These are phyloP conservation scores for Parathielavia hyrcaniae DNA, from an alignment of 495 filamentous ascomycete genomes.

Conservation along the genomic window DNA sequence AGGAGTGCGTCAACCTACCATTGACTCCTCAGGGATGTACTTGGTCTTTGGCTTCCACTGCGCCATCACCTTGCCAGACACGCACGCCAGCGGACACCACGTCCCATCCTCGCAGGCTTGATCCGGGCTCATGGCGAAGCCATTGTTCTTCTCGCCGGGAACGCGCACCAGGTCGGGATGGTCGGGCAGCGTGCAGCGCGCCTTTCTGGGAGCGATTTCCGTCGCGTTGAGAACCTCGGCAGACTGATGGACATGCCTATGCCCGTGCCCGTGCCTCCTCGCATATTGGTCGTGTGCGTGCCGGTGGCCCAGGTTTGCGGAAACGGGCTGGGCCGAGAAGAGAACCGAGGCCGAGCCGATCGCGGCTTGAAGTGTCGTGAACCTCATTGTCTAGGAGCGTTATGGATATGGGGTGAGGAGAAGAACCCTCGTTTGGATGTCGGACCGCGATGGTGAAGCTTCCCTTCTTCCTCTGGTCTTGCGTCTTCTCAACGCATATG, in stretches of 20 bases:
- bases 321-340: constrained; percentile 32
- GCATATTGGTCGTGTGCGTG: constrained; percentile 26
- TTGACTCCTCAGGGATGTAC: constrained; percentile 64
- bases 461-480: background rate
- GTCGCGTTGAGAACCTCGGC: constrained; percentile 24
- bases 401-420: background rate
- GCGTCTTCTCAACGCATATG: background rate
- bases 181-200: constrained; percentile 58
- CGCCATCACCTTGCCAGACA: constrained; percentile 65
- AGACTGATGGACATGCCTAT: constrained; percentile 25
- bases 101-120: constrained; percentile 60
- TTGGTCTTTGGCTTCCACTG: constrained; percentile 71
- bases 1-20: constrained; percentile 49
- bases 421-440: background rate
- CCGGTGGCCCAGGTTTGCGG: constrained; percentile 29
- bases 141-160: constrained; percentile 58
- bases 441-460: background rate
- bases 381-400: constrained; percentile 37
- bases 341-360: constrained; percentile 45
- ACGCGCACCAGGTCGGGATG: constrained; percentile 64
- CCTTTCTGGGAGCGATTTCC: constrained; percentile 35
- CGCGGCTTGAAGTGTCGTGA: constrained; percentile 44
- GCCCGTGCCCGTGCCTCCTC: constrained; percentile 34
- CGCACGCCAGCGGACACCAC: constrained; percentile 77
- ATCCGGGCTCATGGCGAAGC: constrained; percentile 80